These are phyloP conservation scores for Beauveria rudraprayagi DNA, from an alignment of 2,329 filamentous ascomycete species.

Conservation along the genomic window DNA sequence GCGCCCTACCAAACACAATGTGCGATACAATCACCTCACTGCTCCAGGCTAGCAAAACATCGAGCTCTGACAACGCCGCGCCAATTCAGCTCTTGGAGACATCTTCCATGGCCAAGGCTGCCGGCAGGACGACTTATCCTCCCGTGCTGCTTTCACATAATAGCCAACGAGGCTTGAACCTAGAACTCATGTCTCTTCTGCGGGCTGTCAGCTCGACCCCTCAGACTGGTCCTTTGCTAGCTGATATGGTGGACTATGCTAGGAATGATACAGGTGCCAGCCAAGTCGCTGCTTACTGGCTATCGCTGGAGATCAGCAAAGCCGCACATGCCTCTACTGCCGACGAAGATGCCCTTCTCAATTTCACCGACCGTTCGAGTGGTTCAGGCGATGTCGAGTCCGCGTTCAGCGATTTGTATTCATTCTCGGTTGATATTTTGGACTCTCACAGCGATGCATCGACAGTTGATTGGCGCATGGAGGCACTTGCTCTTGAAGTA, in stretches of 20 bases:
- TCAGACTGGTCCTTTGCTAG: constrained; percentile 52
- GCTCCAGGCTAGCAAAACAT: constrained; percentile 19
- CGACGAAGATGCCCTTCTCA: constrained; percentile 59
- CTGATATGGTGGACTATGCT: constrained; percentile 56
- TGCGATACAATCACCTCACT: constrained; percentile 61
- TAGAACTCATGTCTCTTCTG: constrained; percentile 51
- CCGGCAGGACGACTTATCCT: constrained; percentile 36
- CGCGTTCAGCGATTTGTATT: constrained; percentile 58
- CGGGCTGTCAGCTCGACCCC: constrained; percentile 47
- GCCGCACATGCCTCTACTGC: constrained; percentile 42
- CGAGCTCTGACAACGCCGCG: constrained; percentile 11
- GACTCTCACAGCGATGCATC: constrained; percentile 42
- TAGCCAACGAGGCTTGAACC: constrained; percentile 56
- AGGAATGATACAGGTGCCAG: constrained; percentile 48
- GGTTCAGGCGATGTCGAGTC: constrained; percentile 35
- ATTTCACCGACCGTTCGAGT: constrained; percentile 34
- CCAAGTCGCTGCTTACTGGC: constrained; percentile 69
- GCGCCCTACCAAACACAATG: constrained; percentile 59
- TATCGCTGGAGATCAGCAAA: constrained; percentile 65
- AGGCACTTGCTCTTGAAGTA: constrained; percentile 74
- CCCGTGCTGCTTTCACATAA: constrained; percentile 56
- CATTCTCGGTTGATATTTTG: constrained; percentile 57
- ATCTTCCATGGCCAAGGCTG: constrained; percentile 11
- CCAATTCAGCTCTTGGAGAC: constrained; percentile 20
- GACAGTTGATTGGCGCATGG: constrained; percentile 59